These are phyloP conservation scores for Termitomyces bulborhizus DNA, from an alignment of 768 basidiomycete genomes.

Conservation along the genomic window DNA sequence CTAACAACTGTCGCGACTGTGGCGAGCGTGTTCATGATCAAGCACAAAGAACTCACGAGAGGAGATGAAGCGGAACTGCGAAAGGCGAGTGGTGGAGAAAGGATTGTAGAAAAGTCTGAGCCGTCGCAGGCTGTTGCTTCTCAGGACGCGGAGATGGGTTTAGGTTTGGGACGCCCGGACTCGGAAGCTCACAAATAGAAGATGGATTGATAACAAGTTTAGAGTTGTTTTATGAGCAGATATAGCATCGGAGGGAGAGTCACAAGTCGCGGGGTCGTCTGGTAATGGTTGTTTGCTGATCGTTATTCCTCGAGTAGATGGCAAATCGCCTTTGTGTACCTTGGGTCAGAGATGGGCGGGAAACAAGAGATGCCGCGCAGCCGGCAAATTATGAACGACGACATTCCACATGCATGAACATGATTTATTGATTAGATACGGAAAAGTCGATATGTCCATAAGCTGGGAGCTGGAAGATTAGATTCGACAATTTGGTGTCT, in stretches of 20 bases:
- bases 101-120: neutral
- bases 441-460: no score
- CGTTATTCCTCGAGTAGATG: constrained; percentile 13
- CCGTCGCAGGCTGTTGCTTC: neutral
- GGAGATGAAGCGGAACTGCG: constrained; percentile 49
- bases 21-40: constrained; percentile 52
- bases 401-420: no score
- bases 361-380: no score
- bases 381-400: no score
- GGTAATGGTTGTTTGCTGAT: constrained; percentile 28
- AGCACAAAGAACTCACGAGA: constrained; percentile 52
- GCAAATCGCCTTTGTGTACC: no score
- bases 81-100: constrained; percentile 12
- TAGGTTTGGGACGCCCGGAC: neutral
- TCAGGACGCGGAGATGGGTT: neutral
- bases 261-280: constrained; percentile 28
- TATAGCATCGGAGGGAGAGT: constrained; percentile 31
- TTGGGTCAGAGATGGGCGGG: no score
- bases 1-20: constrained; percentile 50
- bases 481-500: no score
- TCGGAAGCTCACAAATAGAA: neutral
- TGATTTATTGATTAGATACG: no score
- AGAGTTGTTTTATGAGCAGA: no score
- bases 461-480: no score
- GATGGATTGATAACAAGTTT: neutral